Evolutionary conservation across 345 rosid species (phyloP), one percentile per base, ranked within the genome.

Genomic region (Tarenaya hassleriana): DNA sequence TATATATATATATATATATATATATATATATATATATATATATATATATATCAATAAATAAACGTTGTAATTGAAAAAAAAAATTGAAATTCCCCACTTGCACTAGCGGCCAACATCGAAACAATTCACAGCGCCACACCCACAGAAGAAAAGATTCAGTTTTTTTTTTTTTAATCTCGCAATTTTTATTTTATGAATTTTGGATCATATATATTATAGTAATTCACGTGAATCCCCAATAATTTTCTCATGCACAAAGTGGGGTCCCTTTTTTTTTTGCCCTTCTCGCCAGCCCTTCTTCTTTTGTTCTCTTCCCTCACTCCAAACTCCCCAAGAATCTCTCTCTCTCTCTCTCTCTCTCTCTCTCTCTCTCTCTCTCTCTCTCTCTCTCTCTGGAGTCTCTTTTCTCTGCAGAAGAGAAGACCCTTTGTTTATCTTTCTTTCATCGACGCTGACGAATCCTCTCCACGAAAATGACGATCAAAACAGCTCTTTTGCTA

Each of bases 251-350:
- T 66, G 70, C 70, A 66, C 18, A 61, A 41, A 47, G 61, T 59
- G 65, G 70, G 70, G 70, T 66, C 65, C 47, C 18, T 14, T 34
- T 21, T 37, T 46, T 41, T 7, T 58, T 58, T 44, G 69, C 69
- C 37, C 54, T 65, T 66, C 65, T 51, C 48, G 49, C 64, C 64
- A 58, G 60, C 64, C 21, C 59, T 58, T 52, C 24, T 7, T 60
- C 52, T 66, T 66, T 66, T 66, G 70, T 66, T 66, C 70, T 60
- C 70, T 66, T 52, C 70, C 53, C 70, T 59, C 18, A 64, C 56
- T 66, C 70, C 70, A 66, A 66, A 59, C 65, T 60, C 27, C 61
- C 61, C 70, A 66, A 66, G 66, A 66, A 60, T 66, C 65, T 60
- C 66, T 66, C 61, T 58, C n/a, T 48, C 43, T 38, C 52, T 35